phyloP scores from a whole-genome alignment of 805 yeast species.

The Wickerhamomyces chaumierensis region DNA sequence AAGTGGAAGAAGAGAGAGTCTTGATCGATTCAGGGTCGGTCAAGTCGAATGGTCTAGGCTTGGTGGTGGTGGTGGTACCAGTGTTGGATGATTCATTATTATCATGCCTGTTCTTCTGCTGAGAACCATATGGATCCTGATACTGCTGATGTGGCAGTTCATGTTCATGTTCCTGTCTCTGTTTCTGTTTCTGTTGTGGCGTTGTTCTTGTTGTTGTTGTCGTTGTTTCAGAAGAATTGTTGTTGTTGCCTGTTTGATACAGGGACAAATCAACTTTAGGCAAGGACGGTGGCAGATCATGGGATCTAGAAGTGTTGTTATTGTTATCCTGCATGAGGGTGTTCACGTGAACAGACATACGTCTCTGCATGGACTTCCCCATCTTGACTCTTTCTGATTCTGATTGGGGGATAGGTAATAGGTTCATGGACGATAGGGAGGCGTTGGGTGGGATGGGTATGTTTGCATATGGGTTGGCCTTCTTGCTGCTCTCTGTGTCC shows the following conservation, averaged over 20 bases:
- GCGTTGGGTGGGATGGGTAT: conserved; percentile 11
- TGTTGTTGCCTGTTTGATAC: conserved; percentile 1
- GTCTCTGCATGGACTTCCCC: conserved; percentile 30
- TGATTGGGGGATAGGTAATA: conserved; percentile 12
- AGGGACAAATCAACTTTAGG: conserved; percentile 16
- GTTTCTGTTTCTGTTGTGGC: not conserved
- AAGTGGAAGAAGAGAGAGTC: conserved; percentile 27
- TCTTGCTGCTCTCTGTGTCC: not conserved
- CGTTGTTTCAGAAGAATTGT: not conserved
- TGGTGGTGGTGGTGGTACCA: too few relatives aligned
- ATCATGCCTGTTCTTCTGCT: too few relatives aligned
- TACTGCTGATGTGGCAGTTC: conserved; percentile 2
- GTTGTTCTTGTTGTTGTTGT: too few relatives aligned
- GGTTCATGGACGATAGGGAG: conserved; percentile 20
- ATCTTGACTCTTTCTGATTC: conserved; percentile 23
- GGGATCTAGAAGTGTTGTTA: too few relatives aligned
- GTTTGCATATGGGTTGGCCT: conserved; percentile 13
- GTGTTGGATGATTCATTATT: too few relatives aligned
- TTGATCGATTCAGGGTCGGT: conserved; percentile 19
- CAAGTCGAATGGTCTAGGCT: conserved; percentile 8
- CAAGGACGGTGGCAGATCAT: conserved; percentile 22
- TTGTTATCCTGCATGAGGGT: conserved; percentile 8
- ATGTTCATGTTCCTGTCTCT: not conserved
- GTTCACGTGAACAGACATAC: conserved; percentile 29
- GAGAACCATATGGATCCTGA: conserved; percentile 1